Evolutionary conservation across 768 basidiomycete species (phyloP).

Genomic region (Tricholoma flavovirens): DNA sequence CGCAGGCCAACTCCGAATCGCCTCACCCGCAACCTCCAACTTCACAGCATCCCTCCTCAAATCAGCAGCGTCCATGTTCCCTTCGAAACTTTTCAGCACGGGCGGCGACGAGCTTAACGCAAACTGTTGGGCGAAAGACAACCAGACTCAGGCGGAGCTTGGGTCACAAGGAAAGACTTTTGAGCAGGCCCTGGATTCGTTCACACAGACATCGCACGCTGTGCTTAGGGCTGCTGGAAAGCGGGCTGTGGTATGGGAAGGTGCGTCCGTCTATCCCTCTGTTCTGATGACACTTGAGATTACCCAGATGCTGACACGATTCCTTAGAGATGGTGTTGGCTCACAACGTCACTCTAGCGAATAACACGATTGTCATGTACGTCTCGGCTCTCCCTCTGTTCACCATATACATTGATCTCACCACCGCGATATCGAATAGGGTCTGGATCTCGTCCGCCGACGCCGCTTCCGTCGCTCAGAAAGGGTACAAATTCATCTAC

Average conservation of each 20-base stretch:
- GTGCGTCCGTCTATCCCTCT: constrained; percentile 22
- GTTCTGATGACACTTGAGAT: not conserved
- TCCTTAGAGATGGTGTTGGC: constrained; percentile 60
- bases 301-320: not conserved
- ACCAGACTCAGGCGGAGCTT: constrained; percentile 50
- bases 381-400: constrained; percentile 12
- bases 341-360: constrained; percentile 42
- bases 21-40: constrained; percentile 48
- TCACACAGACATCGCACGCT: constrained; percentile 54
- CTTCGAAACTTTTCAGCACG: constrained; percentile 60
- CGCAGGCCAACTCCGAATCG: constrained; percentile 76
- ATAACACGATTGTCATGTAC: constrained; percentile 54
- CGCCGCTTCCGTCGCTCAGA: constrained; percentile 51
- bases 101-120: constrained; percentile 82
- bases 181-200: constrained; percentile 56
- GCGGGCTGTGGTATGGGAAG: constrained; percentile 81
- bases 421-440: constrained; percentile 22
- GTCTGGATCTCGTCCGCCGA: constrained; percentile 70
- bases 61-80: constrained; percentile 44
- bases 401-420: not conserved
- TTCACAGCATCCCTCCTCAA: constrained; percentile 54
- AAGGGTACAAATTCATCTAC: constrained; percentile 60
- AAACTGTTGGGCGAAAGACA: constrained; percentile 59
- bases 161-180: constrained; percentile 44
- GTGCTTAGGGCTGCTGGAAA: constrained; percentile 54